Evolutionary conservation across 2,329 filamentous ascomycete genomes (phyloP), one percentile per base, ranked within the genome.

Genomic region (Pezicula carpinea): DNA sequence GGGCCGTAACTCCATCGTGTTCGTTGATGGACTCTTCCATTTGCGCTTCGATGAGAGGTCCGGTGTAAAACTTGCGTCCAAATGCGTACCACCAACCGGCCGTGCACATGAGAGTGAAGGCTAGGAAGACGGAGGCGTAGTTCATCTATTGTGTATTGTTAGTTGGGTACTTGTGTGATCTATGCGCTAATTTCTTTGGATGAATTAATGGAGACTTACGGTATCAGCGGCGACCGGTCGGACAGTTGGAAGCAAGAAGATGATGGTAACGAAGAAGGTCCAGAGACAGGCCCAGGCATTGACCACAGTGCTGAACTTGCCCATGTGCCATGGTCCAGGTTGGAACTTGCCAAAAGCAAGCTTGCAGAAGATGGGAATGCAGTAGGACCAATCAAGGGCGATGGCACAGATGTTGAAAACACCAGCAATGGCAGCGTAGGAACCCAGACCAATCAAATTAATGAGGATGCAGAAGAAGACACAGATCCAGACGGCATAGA

Each of bases 371-470:
- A 80, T 77, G 22, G 76, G 76, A 49, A 80, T 78, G 62, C 72
- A 73, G 64, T 80, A 80, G 43, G 68, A 72, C 71, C 73, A 75
- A 56, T 78, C 73, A 21, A 78, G 67, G 29, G 74, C 73, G 51
- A 78, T 78, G 50, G 75, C 73, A 55, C 56, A 76, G 36, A 76
- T 63, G 58, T 76, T 77, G 66, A 79, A 79, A 43, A 78, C 71
- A 49, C 72, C 75, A 4, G 65, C 53, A 50, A 78, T 77, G 48
- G 73, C 72, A 22, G 72, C 70, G 59, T 77, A 76, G 22, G 71
- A 76, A 38, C 74, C 77, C 5, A 82, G 71, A 36, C 72, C 77
- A 56, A 81, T 79, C 51, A 81, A 66, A 62, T 80, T 80, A 66
- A 82, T 77, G 42, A 69, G 65, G 52, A 79, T 72, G 63, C 75